Evolutionary conservation across 495 filamentous ascomycete species (phyloP).

Genomic region (Hypomontagnella submonticulosa): DNA sequence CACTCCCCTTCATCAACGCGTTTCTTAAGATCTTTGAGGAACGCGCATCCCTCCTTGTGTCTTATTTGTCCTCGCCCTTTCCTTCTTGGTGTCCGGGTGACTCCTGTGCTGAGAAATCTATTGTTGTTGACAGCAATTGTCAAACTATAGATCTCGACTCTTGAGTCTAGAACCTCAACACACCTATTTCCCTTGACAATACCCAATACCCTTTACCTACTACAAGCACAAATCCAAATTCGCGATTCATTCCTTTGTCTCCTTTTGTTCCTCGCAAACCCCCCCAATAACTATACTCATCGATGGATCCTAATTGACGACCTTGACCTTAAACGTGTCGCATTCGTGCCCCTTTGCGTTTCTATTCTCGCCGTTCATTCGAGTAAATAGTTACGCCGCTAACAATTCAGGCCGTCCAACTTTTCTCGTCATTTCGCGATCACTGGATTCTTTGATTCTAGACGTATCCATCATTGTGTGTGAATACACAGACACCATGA

Average conservation of each 20-base stretch:
- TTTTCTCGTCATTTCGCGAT: conserved; percentile 18
- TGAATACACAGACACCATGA: conserved; percentile 38
- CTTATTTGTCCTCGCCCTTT: conserved; percentile 25
- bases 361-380: conserved; percentile 33
- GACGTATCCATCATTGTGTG: conserved; percentile 11
- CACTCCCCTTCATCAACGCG: conserved; percentile 8
- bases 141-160: conserved; percentile 7
- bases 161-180: conserved; percentile 27
- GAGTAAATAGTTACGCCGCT: conserved; percentile 27
- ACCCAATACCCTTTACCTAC: conserved; percentile 17
- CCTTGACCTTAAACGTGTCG: conserved; percentile 7
- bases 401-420: conserved; percentile 30
- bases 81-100: conserved; percentile 30
- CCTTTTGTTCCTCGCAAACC: not conserved
- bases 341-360: conserved; percentile 33
- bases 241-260: conserved; percentile 36
- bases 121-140: conserved; percentile 25
- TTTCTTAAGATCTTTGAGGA: conserved; percentile 11
- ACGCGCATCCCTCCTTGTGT: conserved; percentile 34
- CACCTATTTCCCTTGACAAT: conserved; percentile 16
- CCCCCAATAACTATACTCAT: conserved; percentile 10
- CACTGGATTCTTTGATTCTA: conserved; percentile 11
- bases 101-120: conserved; percentile 20
- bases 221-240: conserved; percentile 3
- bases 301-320: conserved; percentile 31